Base-by-base conservation (phyloP, 345 rosid genomes). In the Ceriops zippeliana region DNA sequence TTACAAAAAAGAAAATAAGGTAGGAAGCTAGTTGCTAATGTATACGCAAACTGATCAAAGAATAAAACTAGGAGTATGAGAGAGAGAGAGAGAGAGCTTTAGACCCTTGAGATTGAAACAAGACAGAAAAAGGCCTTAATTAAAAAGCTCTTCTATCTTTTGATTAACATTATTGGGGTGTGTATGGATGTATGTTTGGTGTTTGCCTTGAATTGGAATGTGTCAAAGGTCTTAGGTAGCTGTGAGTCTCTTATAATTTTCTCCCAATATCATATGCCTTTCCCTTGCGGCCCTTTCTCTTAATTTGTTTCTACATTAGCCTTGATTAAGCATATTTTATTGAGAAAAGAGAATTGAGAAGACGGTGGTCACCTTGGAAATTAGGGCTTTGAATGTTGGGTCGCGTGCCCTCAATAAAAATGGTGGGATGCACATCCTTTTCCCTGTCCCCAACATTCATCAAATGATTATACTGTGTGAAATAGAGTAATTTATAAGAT, bases 371-470 rank as follows among this genome's bases (percentile, higher is more conserved):
- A 19, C 26, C 66, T 66, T 67, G 62, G 66, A 62, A 73, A 81
- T 74, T 81, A 77, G 83, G 83, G 84, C 69, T 81, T 70, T 65
- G 11, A 64, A 30, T 20, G 77, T 54, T 61, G 68, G 80, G 77
- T 67, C 9, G 70, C 57, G 73, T 65, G 85, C 75, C 62, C 61
- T 42, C 17, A 42, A 42, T 42, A 42, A 68, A 67, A 73, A 65
- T 67, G 70, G 72, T 82, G 83, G 80, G 81, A 20, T 62, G 70
- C 86, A 78, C 78, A 75, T 76, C 77, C 63, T 64, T 37, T 69
- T 69, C 76, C 63, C 69, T 63, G 59, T 31, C 63, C 69, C 78
- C 75, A 67, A 82, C 28, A 54, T 22, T 22, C 24, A 65, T 78
- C 76, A 37, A 70, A 9, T 1, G 32, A 42, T 28, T 28, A 28